Percentiles rank a stretch among this genome's conserved stretches.
These are phyloP conservation scores for Cladophialophora carrionii DNA, from an alignment of 2,329 filamentous ascomycete species.

Conservation along the genomic window DNA sequence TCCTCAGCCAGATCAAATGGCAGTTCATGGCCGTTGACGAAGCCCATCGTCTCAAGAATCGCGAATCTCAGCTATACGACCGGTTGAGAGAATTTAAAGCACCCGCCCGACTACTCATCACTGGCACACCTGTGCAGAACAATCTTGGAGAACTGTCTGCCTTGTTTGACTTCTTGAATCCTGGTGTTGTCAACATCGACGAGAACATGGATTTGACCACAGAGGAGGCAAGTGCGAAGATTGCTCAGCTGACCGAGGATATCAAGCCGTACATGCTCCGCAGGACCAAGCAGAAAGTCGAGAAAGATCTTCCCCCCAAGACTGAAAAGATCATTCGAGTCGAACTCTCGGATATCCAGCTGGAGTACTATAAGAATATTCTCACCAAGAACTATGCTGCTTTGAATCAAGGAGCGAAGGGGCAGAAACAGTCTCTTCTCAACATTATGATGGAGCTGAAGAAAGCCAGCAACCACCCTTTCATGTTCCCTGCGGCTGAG, in stretches of 20 bases:
- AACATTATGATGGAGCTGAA: constrained; percentile 99
- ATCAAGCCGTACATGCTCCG: constrained; percentile 95
- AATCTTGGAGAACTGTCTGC: constrained; percentile 90
- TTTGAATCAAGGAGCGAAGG: constrained; percentile 83
- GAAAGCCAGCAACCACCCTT: constrained; percentile 97
- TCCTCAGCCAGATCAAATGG: constrained; percentile 91
- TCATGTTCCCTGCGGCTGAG: constrained; percentile 95
- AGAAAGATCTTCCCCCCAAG: constrained; percentile 93
- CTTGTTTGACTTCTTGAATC: constrained; percentile 93
- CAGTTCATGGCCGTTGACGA: constrained; percentile 96
- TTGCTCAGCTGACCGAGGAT: constrained; percentile 79
- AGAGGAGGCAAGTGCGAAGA: constrained; percentile 80
- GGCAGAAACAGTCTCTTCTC: constrained; percentile 89
- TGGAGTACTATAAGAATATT: constrained; percentile 99
- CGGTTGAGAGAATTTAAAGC: constrained; percentile 84
- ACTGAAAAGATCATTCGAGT: constrained; percentile 99
- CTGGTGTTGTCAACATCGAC: constrained; percentile 88
- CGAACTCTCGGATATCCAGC: constrained; percentile 90
- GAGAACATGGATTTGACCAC: constrained; percentile 85
- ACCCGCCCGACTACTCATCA: constrained; percentile 88
- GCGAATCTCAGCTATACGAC: constrained; percentile 88
- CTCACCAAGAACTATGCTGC: constrained; percentile 94
- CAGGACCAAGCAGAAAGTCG: constrained; percentile 94
- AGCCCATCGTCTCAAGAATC: constrained; percentile 94
- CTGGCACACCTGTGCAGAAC: constrained; percentile 96